These are phyloP conservation scores for Eucalyptus polyanthemos DNA, from an alignment of 345 rosid species.

Conservation along the genomic window DNA sequence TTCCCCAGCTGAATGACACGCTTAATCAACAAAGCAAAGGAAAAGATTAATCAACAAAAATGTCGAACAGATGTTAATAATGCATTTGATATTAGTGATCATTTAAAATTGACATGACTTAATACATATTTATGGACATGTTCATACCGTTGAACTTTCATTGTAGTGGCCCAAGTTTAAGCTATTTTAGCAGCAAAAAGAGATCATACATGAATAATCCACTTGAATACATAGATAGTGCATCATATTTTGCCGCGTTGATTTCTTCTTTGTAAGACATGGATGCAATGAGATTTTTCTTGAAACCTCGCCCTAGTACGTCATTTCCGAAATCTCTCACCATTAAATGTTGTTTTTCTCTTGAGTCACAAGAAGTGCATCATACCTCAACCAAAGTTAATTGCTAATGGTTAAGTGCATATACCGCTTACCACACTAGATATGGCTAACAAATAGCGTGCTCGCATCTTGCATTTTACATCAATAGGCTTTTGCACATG, in stretches of 20 bases:
- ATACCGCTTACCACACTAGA: neutral
- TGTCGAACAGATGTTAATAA: neutral
- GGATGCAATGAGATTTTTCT: neutral
- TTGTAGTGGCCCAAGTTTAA: neutral
- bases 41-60: neutral
- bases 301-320: neutral
- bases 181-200: neutral
- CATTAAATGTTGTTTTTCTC: neutral
- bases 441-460: neutral
- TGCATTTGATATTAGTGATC: neutral
- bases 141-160: neutral
- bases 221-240: neutral
- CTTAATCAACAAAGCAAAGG: neutral
- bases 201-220: neutral
- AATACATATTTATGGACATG: neutral
- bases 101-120: neutral
- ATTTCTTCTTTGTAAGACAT: neutral
- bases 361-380: neutral
- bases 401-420: neutral
- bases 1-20: neutral
- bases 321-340: neutral
- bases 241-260: fast-evolving
- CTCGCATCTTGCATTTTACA: neutral
- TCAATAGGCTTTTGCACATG: neutral
- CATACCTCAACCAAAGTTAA: neutral